phyloP scores from a whole-genome alignment of 179 eudicot genomes.

The Amaranthus tricolor region DNA sequence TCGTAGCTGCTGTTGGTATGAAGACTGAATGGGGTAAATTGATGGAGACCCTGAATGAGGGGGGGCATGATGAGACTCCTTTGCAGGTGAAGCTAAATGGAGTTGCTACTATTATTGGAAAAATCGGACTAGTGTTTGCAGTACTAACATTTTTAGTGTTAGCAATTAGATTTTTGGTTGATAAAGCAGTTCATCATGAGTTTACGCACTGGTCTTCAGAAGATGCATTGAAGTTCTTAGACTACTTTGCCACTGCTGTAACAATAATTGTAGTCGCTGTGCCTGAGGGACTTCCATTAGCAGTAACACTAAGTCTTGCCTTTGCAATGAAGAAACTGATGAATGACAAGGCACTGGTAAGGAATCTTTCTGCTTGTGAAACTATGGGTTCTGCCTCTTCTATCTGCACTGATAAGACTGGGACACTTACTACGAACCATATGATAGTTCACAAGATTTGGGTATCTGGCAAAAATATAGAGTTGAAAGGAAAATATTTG shows the following conservation, averaged over 20 bases:
- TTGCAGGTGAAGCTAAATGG: conserved; percentile 91
- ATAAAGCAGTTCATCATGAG: conserved; percentile 43
- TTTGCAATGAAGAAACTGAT: conserved; percentile 92
- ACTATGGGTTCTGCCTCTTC: conserved; percentile 90
- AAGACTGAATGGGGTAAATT: conserved; percentile 95
- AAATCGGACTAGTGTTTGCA: conserved; percentile 76
- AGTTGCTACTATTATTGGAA: conserved; percentile 92
- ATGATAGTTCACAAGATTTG: conserved; percentile 82
- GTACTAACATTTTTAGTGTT: conserved; percentile 72
- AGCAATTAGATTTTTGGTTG: conserved; percentile 53
- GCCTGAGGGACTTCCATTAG: conserved; percentile 93
- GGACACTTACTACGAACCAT: conserved; percentile 86
- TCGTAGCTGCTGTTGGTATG: conserved; percentile 94
- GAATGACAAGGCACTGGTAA: conserved; percentile 77
- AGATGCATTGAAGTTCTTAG: conserved; percentile 64
- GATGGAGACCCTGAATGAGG: conserved; percentile 85
- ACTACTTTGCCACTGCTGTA: conserved; percentile 89
- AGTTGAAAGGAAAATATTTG: conserved; percentile 37
- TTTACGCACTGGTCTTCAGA: conserved; percentile 63
- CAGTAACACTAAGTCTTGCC: conserved; percentile 92
- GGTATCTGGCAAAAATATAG: conserved; percentile 55
- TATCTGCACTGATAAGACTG: conserved; percentile 92
- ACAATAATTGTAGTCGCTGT: conserved; percentile 94
- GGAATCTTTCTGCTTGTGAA: conserved; percentile 91
- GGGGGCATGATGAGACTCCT: conserved; percentile 89